Evolutionary conservation across 75 land plant species (phyloP), one percentile per base, ranked within the genome.

Genomic region (Picea sitchensis): DNA sequence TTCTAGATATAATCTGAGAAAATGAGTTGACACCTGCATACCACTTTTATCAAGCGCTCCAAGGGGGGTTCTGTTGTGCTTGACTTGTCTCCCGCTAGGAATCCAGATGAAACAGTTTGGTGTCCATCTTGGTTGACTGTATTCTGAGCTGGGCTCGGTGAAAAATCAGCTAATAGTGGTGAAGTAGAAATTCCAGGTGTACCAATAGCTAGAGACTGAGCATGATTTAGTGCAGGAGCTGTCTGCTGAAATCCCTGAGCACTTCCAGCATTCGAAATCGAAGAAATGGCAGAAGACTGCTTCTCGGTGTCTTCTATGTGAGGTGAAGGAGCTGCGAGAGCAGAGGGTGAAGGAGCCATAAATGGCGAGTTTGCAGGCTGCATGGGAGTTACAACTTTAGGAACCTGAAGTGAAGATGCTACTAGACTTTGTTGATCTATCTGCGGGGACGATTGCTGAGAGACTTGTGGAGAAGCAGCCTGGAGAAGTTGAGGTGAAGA

Each of bases 181-280:
- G 99, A 98, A 65, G 93, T 92, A 44, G 99, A 91, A 58, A 93
- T 88, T 14, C 99, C 99, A 79, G 96, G 99, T 62, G 99, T 94
- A 61, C 90, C 97, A 79, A 94, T 92, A 20, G 93, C 92, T 85
- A 91, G 85, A 38, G 95, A 87, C 59, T 85, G 90, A 2, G 86
- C 75, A 79, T 80, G 85, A 36, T 82, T 61, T 23, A 73, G 59
- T 57, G 77, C 69, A 69, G 34, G 68, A 73, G 60, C 63, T 26
- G 62, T 21, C 67, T 84, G 90, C 47, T 84, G 93, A 59, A 78
- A 76, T 65, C 78, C 87, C 38, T 54, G 54, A 82, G 76, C 67
- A 58, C 76, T 78, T 79, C 84, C 89, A 83, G 91, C 82, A 82
- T 82, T 86, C 17, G 91, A 69, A 6, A 84, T 81, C 30, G 87